These are phyloP conservation scores for Pyrenophora seminiperda DNA, from an alignment of 2,329 filamentous ascomycete species.

Conservation along the genomic window DNA sequence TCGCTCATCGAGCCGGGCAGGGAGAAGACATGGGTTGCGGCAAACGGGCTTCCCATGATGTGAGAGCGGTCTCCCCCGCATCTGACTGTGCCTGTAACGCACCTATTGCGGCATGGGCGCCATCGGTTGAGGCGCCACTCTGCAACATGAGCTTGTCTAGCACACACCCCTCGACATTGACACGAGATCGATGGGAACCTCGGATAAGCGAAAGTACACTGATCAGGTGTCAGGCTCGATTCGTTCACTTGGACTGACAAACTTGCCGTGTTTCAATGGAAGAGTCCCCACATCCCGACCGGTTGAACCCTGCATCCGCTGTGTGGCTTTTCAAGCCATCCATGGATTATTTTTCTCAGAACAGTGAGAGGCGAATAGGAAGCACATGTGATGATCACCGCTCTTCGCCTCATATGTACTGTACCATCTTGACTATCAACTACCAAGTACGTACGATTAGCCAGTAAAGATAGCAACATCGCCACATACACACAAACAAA, in stretches of 20 bases:
- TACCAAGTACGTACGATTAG: too few species aligned
- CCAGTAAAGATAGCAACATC: slow-evolving; percentile 8
- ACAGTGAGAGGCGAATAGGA: too few species aligned
- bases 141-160: slow-evolving; percentile 5
- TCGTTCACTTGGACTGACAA: neutral
- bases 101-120: neutral
- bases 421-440: neutral
- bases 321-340: slow-evolving; percentile 5
- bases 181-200: neutral
- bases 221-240: neutral
- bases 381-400: neutral
- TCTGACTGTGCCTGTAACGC: neutral
- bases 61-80: neutral
- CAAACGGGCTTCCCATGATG: neutral
- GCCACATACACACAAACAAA: slow-evolving; percentile 7
- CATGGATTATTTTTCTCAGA: neutral
- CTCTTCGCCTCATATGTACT: neutral
- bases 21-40: neutral
- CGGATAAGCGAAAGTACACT: slow-evolving; percentile 2
- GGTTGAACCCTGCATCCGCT: slow-evolving; percentile 3
- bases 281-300: slow-evolving; percentile 6
- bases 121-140: slow-evolving; percentile 6
- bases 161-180: neutral
- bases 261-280: neutral
- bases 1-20: neutral